Evolutionary conservation across 2,329 filamentous ascomycete species (phyloP), one percentile per base, ranked within the genome.

Genomic region (Polychaeton citri): DNA sequence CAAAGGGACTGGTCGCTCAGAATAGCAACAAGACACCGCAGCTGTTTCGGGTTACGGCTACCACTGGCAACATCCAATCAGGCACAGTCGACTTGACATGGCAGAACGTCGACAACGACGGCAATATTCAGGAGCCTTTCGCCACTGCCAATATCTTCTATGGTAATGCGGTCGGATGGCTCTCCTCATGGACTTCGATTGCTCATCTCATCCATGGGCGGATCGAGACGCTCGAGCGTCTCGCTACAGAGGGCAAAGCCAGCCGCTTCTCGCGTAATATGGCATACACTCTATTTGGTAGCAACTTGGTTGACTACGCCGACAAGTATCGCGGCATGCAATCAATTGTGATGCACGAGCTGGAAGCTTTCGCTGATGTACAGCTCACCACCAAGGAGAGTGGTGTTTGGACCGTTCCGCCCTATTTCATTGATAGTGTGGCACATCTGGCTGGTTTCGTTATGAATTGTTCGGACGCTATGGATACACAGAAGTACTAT

Each of bases 231-330:
- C 46, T 61, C 6, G 24, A 51, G 3, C 35, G 26, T 3, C 37
- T 54, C 33, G 50, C 50, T 7, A 30, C 19, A 2, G 35, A 43
- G 12, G 53, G 55, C 6, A 41, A 31, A 1, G 55, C 54, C 7
- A 54, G 42, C 32, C 37, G 46, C 9, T 45, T 53, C n/a, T 43
- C 46, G 2, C 37, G 36, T 17, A 46, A 45, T 32, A 53, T 62
- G 51, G 57, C 50, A 2, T 61, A 61, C 38, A 37, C 19, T 7
- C 45, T 59, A 2, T 61, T 60, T 36, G 36, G 32, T 7, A 44
- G 36, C 13, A 43, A 39, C n/a, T n/a, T 52, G 4, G 48, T 52
- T 9, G 43, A 47, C 30, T 51, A 52, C 35, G 41, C 45, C 1
- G 44, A 51, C 3, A 44, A 40, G 10, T 58, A 57, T 33, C 52